These are phyloP conservation scores for Aureobasidium musti DNA, from an alignment of 2,329 filamentous ascomycete species.

Conservation along the genomic window DNA sequence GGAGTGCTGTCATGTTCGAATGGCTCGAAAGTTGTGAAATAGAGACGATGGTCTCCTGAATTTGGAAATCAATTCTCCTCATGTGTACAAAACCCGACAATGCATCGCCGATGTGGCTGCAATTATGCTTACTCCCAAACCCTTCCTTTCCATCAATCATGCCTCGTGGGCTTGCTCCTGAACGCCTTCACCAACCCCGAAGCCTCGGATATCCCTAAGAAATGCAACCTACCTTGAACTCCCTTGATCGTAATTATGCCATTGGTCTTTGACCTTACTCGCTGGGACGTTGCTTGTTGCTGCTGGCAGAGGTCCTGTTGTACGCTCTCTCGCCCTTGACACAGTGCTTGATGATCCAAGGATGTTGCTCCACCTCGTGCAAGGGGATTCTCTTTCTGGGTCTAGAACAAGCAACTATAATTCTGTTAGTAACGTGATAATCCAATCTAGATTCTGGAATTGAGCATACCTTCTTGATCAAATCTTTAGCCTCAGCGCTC, in stretches of 20 bases:
- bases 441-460: neutral
- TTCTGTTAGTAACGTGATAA: constrained; percentile 11
- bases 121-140: constrained; percentile 2
- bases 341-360: constrained; percentile 35
- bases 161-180: neutral
- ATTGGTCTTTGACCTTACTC: neutral
- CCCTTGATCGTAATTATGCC: constrained; percentile 13
- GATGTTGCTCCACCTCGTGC: constrained; percentile 32
- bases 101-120: neutral
- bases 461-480: constrained; percentile 34
- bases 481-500: constrained; percentile 33
- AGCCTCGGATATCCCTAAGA: constrained; percentile 4
- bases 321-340: constrained; percentile 50
- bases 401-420: constrained; percentile 32
- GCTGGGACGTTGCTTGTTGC: constrained; percentile 35
- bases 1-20: neutral
- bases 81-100: neutral
- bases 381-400: constrained; percentile 33
- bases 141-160: constrained; percentile 5
- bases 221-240: constrained; percentile 25
- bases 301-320: constrained; percentile 46
- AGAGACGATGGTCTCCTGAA: neutral
- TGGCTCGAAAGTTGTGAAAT: neutral
- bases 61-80: neutral
- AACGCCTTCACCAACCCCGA: constrained; percentile 6